Conservation (phyloP, 805 yeast genomes). For the Dipodascus geniculatus region DNA sequence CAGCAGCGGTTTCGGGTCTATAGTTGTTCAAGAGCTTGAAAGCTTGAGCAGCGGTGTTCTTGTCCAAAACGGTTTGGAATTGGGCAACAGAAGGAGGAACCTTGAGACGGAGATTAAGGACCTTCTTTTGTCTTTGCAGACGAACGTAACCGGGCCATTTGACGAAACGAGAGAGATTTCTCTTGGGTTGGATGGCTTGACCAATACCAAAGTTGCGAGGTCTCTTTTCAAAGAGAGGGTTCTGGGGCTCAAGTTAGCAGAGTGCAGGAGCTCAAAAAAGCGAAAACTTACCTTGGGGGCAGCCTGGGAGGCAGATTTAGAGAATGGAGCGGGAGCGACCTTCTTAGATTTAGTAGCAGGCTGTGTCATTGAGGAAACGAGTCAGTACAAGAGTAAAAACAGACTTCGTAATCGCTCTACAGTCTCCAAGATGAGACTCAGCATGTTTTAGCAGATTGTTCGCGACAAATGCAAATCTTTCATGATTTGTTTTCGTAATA, state of each 20-base stretch:
- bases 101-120: constrained; percentile 88
- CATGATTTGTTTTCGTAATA: neutral
- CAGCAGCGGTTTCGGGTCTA: constrained; percentile 95
- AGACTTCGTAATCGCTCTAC: constrained; percentile 6
- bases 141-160: constrained; percentile 99
- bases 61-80: constrained; percentile 92
- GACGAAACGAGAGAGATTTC: constrained; percentile 93
- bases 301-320: constrained; percentile 40
- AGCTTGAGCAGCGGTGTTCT: constrained; percentile 96
- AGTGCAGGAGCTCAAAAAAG: constrained; percentile 42
- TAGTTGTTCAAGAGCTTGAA: constrained; percentile 97
- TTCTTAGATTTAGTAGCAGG: constrained; percentile 37
- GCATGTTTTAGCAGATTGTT: too few relatives aligned
- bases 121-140: constrained; percentile 98
- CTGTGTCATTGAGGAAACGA: constrained; percentile 4
- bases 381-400: neutral
- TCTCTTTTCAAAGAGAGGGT: constrained; percentile 81
- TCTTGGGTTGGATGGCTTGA: constrained; percentile 90
- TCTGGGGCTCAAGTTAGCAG: constrained; percentile 36
- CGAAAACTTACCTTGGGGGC: constrained; percentile 30
- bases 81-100: constrained; percentile 98
- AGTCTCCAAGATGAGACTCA: constrained; percentile 5
- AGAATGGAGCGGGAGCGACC: constrained; percentile 98
- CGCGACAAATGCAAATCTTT: too few relatives aligned
- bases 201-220: constrained; percentile 96